Evolutionary conservation across 2,329 filamentous ascomycete species (phyloP), one percentile per base, ranked within the genome.

Genomic region (Bipolaris oryzae): DNA sequence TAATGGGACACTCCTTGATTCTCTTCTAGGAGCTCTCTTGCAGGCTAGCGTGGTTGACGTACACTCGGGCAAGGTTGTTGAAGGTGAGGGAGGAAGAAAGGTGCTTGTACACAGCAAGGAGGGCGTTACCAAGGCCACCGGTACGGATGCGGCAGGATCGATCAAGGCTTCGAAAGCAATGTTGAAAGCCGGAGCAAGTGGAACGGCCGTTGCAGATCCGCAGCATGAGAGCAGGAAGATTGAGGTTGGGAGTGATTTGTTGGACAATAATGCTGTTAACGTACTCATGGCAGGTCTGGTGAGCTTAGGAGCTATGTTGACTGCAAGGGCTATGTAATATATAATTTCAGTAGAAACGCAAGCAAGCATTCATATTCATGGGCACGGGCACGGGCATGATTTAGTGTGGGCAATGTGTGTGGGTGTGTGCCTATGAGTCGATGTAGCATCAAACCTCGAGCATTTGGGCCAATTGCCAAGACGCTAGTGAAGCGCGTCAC

Each of bases 231-330:
- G 78, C 38, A 67, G 79, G 61, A 85, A 85, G 67, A 80, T 79
- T 77, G 85, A 90, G 74, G 89, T 84, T 60, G 76, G 89, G 81
- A 64, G 81, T 78, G 85, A 96, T 73, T 74, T 96, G 59, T 80
- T 99, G 55, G 92, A 96, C 76, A 99, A 99, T 76, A 99, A 99
- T 75, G 90, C 91, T 52, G 92, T 99, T 67, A 99, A 99, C 75
- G 86, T 97, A 55, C 75, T 94, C 54, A 98, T 97, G 94, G 93
- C 94, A 0, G 82, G 86, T 13, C 81, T 82, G 4, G 93, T 96
- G 85, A 96, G 91, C 72, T 63, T 92, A 16, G 85, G 88, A 4
- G 90, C 88, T 4, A 96, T 98, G 86, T 80, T 71, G n/a, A 64
- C 58, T 2, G 69, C 74, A 3, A 68, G 64, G 25, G 23, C 64